Evolutionary conservation across 805 yeast genomes (phyloP), one percentile per base, ranked within the genome.

Genomic region (Pichia paraexigua): DNA sequence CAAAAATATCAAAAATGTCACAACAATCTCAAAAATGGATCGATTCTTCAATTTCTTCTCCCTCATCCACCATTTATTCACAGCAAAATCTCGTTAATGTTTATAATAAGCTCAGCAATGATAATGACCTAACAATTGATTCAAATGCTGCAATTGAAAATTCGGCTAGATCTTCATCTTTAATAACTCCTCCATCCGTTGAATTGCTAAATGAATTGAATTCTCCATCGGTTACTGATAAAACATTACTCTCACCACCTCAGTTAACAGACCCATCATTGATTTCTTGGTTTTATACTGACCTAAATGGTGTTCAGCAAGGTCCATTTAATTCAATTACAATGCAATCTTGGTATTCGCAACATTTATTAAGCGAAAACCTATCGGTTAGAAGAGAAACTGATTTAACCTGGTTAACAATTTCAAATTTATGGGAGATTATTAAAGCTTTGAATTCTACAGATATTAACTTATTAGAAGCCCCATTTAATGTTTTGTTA

Each of bases 331-430:
- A 73, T 45, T 89, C 91, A 2, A 64, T 67, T 25, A 68, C 76
- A 67, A 88, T 88, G 96, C 91, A 86, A 56, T 79, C 72, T 48
- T 88, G 96, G 96, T 79, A 76, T 52, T 61, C 76, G 10, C 76
- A 75, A 43, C 79, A 81, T 2, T 86, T 83, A 67, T 71, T 87
- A 57, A 70, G 70, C 41, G 72, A 71, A 12, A 79, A 75, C 52
- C 70, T 88, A 55, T 68, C 69, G 41, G 69, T 89, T 51, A 75
- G 85, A 50, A 76, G 92, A 32, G 76, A 72, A 21, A 84, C 76
- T 45, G 88, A 83, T 53, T 46, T 63, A 0, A 61, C 58, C 15
- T 86, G 69, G 63, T 70, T 69, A 37, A 66, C 84, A 0, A 71
- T 89, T 52, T 74, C 72, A 21, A 79, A 77, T 13, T 74, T 86